Conservation (phyloP, 208 protist genomes). For the Crithidia acanthocephali region DNA sequence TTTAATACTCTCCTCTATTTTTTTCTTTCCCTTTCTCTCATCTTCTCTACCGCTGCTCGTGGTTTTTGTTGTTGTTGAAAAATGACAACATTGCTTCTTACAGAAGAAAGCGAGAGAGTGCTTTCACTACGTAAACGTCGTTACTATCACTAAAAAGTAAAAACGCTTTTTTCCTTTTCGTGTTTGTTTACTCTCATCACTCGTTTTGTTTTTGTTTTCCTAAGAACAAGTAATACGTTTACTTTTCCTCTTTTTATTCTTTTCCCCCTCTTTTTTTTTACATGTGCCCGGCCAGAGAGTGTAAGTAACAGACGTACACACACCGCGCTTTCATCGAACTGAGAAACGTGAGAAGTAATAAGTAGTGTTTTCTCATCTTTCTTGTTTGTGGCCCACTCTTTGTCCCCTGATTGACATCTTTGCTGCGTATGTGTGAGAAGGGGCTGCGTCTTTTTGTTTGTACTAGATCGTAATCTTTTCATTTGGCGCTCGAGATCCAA, state of each 20-base stretch:
- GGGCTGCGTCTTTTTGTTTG: background rate
- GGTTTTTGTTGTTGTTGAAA: too few relatives aligned
- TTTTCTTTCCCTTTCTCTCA: too few relatives aligned
- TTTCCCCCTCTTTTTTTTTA: conserved; percentile 5
- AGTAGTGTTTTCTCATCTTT: background rate
- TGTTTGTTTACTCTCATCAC: too few relatives aligned
- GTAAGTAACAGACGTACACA: conserved; percentile 6
- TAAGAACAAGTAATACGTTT: conserved; percentile 5
- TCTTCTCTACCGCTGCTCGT: background rate
- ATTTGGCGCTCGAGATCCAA: background rate
- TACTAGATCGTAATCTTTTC: background rate
- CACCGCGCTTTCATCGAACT: background rate
- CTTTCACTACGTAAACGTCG: background rate
- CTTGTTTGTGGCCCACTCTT: background rate
- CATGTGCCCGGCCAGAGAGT: background rate
- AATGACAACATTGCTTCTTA: background rate
- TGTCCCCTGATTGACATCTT: conserved; percentile 1
- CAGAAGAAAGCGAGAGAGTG: conserved; percentile 15
- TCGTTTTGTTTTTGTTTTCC: conserved; percentile 14
- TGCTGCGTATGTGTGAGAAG: background rate
- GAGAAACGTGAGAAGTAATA: conserved; percentile 4
- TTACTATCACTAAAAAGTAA: background rate
- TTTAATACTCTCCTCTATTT: background rate
- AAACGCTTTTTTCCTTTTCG: conserved; percentile 8
- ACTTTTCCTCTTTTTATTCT: conserved; percentile 4